Percentiles rank a stretch among this genome's conserved stretches.
Conservation (phyloP, 2,329 filamentous ascomycete genomes). For the Aotearoamyces nothofagi region DNA sequence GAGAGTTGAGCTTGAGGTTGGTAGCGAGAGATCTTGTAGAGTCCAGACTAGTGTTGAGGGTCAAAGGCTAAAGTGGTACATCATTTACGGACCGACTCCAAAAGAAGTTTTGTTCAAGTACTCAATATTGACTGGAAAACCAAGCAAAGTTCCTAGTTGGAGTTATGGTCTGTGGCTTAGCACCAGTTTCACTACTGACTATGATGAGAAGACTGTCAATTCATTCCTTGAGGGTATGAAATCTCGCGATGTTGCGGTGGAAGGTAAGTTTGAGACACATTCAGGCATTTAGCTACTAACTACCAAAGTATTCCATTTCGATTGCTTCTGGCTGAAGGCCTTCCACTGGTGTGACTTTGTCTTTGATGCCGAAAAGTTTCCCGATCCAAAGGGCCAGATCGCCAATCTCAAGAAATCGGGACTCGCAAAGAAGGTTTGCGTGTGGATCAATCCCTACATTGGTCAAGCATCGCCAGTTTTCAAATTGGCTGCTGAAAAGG, state of each 20-base stretch:
- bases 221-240: conserved; percentile 43
- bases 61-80: conserved; percentile 57
- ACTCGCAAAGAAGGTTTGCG: conserved; percentile 29
- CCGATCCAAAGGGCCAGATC: conserved; percentile 39
- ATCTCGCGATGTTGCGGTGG: conserved; percentile 36
- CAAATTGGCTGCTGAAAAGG: conserved; percentile 35
- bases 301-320: conserved; percentile 51
- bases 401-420: conserved; percentile 34
- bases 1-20: conserved; percentile 56
- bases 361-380: conserved; percentile 41
- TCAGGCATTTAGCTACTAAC: no score
- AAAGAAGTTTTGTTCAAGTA: conserved; percentile 59
- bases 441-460: conserved; percentile 50
- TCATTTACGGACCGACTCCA: conserved; percentile 56
- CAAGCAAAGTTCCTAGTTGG: conserved; percentile 53
- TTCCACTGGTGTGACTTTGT: conserved; percentile 52
- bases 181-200: conserved; percentile 50
- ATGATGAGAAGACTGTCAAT: conserved; percentile 41
- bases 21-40: conserved; percentile 56
- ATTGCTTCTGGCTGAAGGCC: conserved; percentile 47
- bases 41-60: conserved; percentile 55
- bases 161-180: conserved; percentile 65
- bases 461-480: conserved; percentile 45
- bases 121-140: conserved; percentile 48
- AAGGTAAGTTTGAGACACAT: no score